Conservation (phyloP, 352 stramenopile species). For the Pythium aphanidermatum region DNA sequence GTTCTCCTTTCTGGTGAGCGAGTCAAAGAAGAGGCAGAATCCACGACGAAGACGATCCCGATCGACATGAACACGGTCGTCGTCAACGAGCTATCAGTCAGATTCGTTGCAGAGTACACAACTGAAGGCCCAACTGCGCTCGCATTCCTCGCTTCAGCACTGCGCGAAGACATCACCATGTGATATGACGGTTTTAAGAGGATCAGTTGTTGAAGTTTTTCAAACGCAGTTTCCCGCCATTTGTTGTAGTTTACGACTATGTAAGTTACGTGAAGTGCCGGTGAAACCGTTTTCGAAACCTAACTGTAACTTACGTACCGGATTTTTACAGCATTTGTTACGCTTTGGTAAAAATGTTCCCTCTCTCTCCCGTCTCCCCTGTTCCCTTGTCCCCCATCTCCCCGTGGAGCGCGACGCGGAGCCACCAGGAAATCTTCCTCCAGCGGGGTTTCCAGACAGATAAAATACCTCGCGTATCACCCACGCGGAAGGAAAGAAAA, state of each 20-base stretch:
- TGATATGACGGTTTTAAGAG: neutral
- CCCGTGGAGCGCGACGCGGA: neutral
- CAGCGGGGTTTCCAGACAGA: no score
- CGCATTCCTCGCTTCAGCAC: slow-evolving; percentile 35
- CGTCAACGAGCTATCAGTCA: slow-evolving; percentile 53
- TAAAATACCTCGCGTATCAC: slow-evolving; percentile 20
- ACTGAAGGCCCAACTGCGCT: slow-evolving; percentile 27
- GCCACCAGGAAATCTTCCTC: slow-evolving; percentile 5
- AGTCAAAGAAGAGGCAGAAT: neutral
- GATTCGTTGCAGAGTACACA: slow-evolving; percentile 30
- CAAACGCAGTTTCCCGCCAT: slow-evolving; percentile 22
- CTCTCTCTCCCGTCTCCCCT: neutral
- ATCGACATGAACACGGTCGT: slow-evolving; percentile 73
- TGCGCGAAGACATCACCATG: slow-evolving; percentile 4
- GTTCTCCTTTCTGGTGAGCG: neutral
- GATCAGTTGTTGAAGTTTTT: slow-evolving; percentile 1
- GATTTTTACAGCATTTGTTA: slow-evolving; percentile 20
- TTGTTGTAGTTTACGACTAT: slow-evolving; percentile 20
- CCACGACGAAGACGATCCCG: neutral
- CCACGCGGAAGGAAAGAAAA: no score
- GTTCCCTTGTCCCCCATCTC: neutral
- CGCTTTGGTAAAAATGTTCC: slow-evolving; percentile 17
- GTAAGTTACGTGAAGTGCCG: slow-evolving; percentile 12
- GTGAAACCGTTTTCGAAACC: slow-evolving; percentile 7
- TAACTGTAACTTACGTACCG: slow-evolving; percentile 19